phyloP scores from a whole-genome alignment of 148 eudicot genomes.

The Rhododendron mucronatum region DNA sequence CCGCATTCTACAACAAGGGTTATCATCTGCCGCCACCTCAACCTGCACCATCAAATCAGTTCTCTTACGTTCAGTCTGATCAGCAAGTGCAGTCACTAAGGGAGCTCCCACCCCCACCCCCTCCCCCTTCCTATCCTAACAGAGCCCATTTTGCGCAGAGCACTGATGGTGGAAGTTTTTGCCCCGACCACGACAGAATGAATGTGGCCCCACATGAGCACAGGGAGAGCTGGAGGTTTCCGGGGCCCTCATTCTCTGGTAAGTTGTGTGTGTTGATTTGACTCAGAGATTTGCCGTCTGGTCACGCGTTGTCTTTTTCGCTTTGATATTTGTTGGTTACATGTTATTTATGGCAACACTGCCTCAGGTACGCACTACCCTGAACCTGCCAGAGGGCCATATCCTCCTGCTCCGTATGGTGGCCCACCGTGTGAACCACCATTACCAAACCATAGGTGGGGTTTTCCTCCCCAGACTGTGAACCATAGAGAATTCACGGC shows the following conservation, averaged over 20 bases:
- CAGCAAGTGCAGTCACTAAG: constrained; percentile 43
- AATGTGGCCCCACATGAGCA: constrained; percentile 47
- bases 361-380: constrained; percentile 45
- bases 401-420: constrained; percentile 39
- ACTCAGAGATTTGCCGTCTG: background rate
- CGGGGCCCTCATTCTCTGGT: constrained; percentile 64
- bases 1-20: constrained; percentile 30
- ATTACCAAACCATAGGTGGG: constrained; percentile 57
- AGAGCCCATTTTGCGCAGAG: constrained; percentile 42
- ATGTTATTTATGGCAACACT: background rate
- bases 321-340: background rate
- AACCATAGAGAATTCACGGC: constrained; percentile 52
- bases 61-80: constrained; percentile 65
- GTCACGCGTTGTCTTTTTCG: background rate
- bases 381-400: constrained; percentile 39
- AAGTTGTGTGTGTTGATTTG: constrained; percentile 5
- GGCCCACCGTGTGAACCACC: constrained; percentile 60
- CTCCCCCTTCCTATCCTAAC: constrained; percentile 51
- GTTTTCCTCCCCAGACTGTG: constrained; percentile 49
- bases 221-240: constrained; percentile 70
- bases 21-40: constrained; percentile 75
- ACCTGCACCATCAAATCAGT: constrained; percentile 77
- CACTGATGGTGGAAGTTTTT: constrained; percentile 55
- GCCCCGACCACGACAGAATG: constrained; percentile 63
- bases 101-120: constrained; percentile 58